These are phyloP conservation scores for Lipomyces yamanashiensis DNA, from an alignment of 805 yeast species.

Conservation along the genomic window DNA sequence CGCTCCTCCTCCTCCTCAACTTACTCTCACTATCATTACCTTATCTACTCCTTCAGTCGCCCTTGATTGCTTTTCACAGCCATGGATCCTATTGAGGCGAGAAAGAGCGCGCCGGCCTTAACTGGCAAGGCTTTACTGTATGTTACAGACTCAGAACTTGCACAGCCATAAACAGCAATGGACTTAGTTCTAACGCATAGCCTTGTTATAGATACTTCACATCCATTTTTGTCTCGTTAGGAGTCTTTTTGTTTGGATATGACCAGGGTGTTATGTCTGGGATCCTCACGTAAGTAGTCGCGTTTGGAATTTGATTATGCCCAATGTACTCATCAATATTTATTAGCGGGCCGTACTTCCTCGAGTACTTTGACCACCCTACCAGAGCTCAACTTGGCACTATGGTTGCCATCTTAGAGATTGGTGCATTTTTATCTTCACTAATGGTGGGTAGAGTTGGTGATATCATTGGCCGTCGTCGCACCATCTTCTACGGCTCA, in stretches of 20 bases:
- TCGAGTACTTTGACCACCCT: conserved; percentile 72
- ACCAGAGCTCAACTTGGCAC: conserved; percentile 76
- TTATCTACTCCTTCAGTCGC: background rate
- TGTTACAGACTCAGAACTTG: conserved; percentile 46
- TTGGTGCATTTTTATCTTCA: conserved; percentile 79
- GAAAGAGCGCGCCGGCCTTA: conserved; percentile 19
- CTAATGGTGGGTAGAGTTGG: conserved; percentile 77
- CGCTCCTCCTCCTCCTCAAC: background rate
- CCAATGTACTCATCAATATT: background rate
- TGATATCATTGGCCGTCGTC: conserved; percentile 77
- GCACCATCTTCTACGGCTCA: conserved; percentile 81
- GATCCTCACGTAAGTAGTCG: conserved; percentile 56
- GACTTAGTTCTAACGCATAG: background rate
- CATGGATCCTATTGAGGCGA: conserved; percentile 7
- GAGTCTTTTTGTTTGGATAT: conserved; percentile 73
- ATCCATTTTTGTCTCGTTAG: conserved; percentile 51
- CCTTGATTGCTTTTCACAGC: background rate
- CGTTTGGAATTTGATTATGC: background rate
- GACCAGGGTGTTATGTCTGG: conserved; percentile 94
- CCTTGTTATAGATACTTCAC: conserved; percentile 45
- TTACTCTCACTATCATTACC: background rate
- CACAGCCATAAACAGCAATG: background rate
- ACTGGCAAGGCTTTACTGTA: conserved; percentile 36
- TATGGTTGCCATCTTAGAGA: conserved; percentile 84
- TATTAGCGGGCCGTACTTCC: conserved; percentile 61